Evolutionary conservation across 1,284 basidiomycete genomes (phyloP).

Genomic region (Irpex sp.): DNA sequence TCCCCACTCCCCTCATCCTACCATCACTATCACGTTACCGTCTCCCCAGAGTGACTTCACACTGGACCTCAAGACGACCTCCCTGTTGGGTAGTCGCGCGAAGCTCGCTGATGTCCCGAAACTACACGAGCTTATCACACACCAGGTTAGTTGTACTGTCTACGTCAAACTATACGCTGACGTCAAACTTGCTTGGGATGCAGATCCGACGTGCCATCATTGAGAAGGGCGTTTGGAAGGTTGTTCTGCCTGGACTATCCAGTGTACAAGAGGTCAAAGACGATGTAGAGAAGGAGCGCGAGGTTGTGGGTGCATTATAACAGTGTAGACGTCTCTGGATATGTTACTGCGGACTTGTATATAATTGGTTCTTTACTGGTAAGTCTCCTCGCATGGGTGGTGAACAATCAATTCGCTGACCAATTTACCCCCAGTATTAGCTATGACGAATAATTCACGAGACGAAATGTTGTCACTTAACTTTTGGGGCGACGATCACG

Average conservation of each 20-base stretch:
- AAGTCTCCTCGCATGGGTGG: background rate
- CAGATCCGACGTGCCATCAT: constrained; percentile 41
- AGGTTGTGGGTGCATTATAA: background rate
- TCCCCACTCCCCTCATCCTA: constrained; percentile 30
- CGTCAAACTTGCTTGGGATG: background rate
- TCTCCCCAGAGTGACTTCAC: constrained; percentile 37
- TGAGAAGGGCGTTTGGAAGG: constrained; percentile 63
- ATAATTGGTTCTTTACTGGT: background rate
- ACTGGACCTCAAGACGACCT: constrained; percentile 69
- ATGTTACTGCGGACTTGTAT: background rate
- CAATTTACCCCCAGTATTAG: background rate
- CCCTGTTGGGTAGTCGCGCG: constrained; percentile 78
- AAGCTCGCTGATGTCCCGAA: constrained; percentile 83
- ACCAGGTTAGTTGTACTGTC: constrained; percentile 49
- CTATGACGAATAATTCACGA: background rate
- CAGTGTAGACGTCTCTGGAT: background rate
- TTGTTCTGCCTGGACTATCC: constrained; percentile 63
- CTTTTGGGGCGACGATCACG: background rate
- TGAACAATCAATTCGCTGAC: background rate
- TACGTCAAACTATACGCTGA: background rate
- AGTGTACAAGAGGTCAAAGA: constrained; percentile 41
- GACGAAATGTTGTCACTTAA: background rate
- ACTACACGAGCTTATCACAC: constrained; percentile 76
- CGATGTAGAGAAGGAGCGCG: constrained; percentile 36
- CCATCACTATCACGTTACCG: constrained; percentile 60